A percentile compares a stretch with the other conserved stretches of the same genome.
Conservation (phyloP, 2,329 filamentous ascomycete genomes). For the Nigrospora sphaerica region DNA sequence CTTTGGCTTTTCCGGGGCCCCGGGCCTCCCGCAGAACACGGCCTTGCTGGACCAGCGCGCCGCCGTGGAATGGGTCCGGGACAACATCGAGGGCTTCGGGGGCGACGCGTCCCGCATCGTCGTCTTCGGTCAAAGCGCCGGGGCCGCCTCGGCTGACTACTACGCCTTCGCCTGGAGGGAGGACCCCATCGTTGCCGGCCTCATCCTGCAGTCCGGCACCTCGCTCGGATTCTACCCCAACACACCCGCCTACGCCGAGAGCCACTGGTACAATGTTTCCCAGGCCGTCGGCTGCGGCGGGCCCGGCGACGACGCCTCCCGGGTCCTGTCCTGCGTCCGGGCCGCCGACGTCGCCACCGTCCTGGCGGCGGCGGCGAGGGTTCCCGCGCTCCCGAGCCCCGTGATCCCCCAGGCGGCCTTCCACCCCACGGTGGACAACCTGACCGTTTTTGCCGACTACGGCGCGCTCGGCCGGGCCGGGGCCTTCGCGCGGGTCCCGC, state of each 20-base stretch:
- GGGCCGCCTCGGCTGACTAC: constrained; percentile 33
- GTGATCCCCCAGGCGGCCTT: constrained; percentile 19
- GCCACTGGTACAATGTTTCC: constrained; percentile 35
- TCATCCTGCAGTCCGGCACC: constrained; percentile 38
- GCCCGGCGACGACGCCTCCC: constrained; percentile 20
- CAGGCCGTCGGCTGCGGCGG: constrained; percentile 28
- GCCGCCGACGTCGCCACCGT: constrained; percentile 15
- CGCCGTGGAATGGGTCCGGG: constrained; percentile 35
- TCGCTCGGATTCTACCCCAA: constrained; percentile 38
- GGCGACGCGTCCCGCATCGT: constrained; percentile 29
- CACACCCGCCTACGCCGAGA: constrained; percentile 19
- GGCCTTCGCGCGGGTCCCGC: constrained; percentile 27
- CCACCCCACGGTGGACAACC: constrained; percentile 32
- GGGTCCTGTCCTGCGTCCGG: constrained; percentile 26
- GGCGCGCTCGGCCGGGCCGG: neutral
- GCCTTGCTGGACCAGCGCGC: constrained; percentile 38
- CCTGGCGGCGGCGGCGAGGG: constrained; percentile 21
- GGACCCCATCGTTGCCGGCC: constrained; percentile 39
- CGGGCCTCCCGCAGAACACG: constrained; percentile 22
- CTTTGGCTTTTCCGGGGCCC: constrained; percentile 9
- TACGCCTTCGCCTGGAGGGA: constrained; percentile 40
- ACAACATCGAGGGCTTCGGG: constrained; percentile 35
- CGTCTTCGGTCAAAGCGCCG: constrained; percentile 33
- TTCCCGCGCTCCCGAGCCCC: constrained; percentile 27
- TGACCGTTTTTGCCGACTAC: constrained; percentile 34